These are phyloP conservation scores for Blastobotrys elegans DNA, from an alignment of 1,139 yeast genomes.

Conservation along the genomic window DNA sequence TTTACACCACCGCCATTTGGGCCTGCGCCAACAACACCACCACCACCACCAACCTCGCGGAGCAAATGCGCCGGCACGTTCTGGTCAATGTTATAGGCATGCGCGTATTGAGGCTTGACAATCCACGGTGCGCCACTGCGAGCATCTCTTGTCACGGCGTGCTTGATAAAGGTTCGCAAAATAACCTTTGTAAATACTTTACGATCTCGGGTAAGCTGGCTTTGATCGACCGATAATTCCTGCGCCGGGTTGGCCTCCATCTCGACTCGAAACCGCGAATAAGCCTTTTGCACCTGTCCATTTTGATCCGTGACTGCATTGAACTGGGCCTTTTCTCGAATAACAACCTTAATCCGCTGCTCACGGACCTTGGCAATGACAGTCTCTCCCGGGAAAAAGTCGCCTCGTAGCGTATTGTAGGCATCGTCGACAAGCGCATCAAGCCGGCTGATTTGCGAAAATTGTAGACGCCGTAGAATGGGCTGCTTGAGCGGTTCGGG, in stretches of 20 bases:
- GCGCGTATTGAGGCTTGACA: slow-evolving; percentile 66
- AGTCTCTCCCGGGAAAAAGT: slow-evolving; percentile 87
- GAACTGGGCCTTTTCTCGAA: slow-evolving; percentile 50
- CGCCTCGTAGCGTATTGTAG: slow-evolving; percentile 60
- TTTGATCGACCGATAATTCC: slow-evolving; percentile 68
- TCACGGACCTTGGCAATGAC: slow-evolving; percentile 53
- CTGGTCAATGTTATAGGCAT: slow-evolving; percentile 34
- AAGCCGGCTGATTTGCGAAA: slow-evolving; percentile 75
- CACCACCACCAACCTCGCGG: slow-evolving; percentile 12
- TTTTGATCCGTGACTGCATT: slow-evolving; percentile 38
- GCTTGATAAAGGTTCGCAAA: slow-evolving; percentile 81
- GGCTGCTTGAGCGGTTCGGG: slow-evolving; percentile 94
- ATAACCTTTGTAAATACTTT: slow-evolving; percentile 85
- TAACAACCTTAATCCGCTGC: slow-evolving; percentile 43
- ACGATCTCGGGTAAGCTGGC: slow-evolving; percentile 74
- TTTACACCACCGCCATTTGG: neutral
- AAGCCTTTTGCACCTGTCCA: slow-evolving; percentile 51
- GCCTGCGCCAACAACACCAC: neutral
- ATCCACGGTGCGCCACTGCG: slow-evolving; percentile 97
- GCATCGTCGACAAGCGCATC: slow-evolving; percentile 86
- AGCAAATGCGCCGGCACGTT: slow-evolving; percentile 32
- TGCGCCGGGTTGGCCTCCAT: slow-evolving; percentile 43
- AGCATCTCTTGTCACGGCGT: slow-evolving; percentile 74
- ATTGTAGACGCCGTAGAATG: slow-evolving; percentile 75
- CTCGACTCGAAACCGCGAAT: slow-evolving; percentile 66